Evolutionary conservation across 2,329 filamentous ascomycete genomes (phyloP).

Genomic region (Aspergillus hortae): DNA sequence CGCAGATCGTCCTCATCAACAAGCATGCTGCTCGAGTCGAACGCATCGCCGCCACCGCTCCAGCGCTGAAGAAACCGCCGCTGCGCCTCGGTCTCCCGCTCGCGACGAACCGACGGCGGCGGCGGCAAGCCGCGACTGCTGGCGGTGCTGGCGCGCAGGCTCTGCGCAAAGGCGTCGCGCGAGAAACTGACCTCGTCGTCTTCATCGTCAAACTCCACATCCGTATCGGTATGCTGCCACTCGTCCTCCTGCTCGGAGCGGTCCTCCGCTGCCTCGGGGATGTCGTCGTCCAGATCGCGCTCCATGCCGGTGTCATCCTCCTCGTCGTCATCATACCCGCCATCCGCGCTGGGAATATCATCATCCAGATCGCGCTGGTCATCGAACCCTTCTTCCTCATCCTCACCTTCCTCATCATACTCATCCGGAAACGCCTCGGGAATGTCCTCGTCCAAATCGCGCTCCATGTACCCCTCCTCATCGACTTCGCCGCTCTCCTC

Average conservation of each 20-base stretch:
- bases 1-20: constrained; percentile 34
- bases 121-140: constrained; percentile 31
- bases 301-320: constrained; percentile 48
- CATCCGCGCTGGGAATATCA: constrained; percentile 57
- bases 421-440: constrained; percentile 57
- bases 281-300: constrained; percentile 67
- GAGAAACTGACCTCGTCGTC: constrained; percentile 31
- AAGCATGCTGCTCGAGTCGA: constrained; percentile 33
- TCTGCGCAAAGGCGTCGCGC: constrained; percentile 23
- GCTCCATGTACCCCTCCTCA: constrained; percentile 47
- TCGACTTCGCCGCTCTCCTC: constrained; percentile 55
- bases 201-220: constrained; percentile 55
- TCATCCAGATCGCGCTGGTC: constrained; percentile 52
- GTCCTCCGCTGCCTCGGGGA: constrained; percentile 56
- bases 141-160: constrained; percentile 32
- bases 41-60: constrained; percentile 36
- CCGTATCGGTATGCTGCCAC: constrained; percentile 77
- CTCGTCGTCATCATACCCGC: constrained; percentile 23
- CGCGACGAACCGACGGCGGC: constrained; percentile 15
- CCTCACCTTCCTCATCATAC: constrained; percentile 38
- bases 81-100: constrained; percentile 38
- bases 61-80: constrained; percentile 37
- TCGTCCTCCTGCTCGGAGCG: constrained; percentile 49
- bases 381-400: constrained; percentile 39
- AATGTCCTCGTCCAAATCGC: constrained; percentile 70